Evolutionary conservation across 1,139 yeast genomes (phyloP), one percentile per base, ranked within the genome.

Genomic region (Nakaseomyces delphensis): DNA sequence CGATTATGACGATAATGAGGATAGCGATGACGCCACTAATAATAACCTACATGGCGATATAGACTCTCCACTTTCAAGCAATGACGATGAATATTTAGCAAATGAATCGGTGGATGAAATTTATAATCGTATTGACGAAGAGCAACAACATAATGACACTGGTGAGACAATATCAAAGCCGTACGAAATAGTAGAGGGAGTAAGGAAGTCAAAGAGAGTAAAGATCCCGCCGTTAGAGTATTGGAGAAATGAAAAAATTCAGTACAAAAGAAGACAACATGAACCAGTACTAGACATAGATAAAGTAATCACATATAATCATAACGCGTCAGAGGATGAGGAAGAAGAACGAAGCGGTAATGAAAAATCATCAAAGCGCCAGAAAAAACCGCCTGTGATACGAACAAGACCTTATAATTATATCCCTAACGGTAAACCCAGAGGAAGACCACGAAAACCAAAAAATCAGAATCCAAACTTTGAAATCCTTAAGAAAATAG

Each of bases 241-340:
- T 58, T 86, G 96, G 96, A 74, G 84, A 59, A 83, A 83, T 56
- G 96, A 87, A 60, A 69, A 79, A 46, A 74, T 83, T 30, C 74
- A 83, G 1, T 85, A 82, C 55, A 73, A 79, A 51, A 67, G 66
- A 51, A 76, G 70, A 39, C 61, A 67, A 19, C 65, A 67, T 11
- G 68, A 67, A 14, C 77, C 79, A 2, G 69, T 79, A n/a, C 77
- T 78, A 45, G 76, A 76, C 42, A 73, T 81, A 23, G 71, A 74
- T 45, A 77, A 74, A 50, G 76, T 81, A 38, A 71, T 79, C 11
- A 77, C 75, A 0, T 59, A 54, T 43, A 64, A 63, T 36, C 55
- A 47, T 46, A 50, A 50, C 11, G 59, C 55, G 11, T 56, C 54
- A 11, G 61, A 60, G n/a, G 58, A 62, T 31, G 65, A 59, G 13